Evolutionary conservation across 164 flowering plant species (phyloP).

Genomic region (Vitis vinifera): ASM3070453v1 NC_081823.1:25525501-25526000

Average conservation of each 20-base stretch:
- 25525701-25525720: too few species aligned
- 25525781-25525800: background rate
- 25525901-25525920: slow-evolving; percentile 34
- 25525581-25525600: too few species aligned
- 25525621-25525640: too few species aligned
- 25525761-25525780: background rate
- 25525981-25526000: slow-evolving; percentile 18
- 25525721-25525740: too few species aligned
- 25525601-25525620: too few species aligned
- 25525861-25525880: slow-evolving; percentile 17
- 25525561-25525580: too few species aligned
- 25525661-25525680: background rate
- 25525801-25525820: background rate
- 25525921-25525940: slow-evolving; percentile 26
- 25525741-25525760: too few species aligned
- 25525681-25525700: background rate
- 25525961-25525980: slow-evolving; percentile 17
- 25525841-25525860: slow-evolving; percentile 16
- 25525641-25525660: too few species aligned
- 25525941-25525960: slow-evolving; percentile 18
- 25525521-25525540: too few species aligned
- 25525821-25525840: background rate
- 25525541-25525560: too few species aligned
- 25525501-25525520: too few species aligned
- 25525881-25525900: slow-evolving; percentile 14